phyloP scores from a whole-genome alignment of 306 rosid genomes.

The Begonia fuchsioides region DNA sequence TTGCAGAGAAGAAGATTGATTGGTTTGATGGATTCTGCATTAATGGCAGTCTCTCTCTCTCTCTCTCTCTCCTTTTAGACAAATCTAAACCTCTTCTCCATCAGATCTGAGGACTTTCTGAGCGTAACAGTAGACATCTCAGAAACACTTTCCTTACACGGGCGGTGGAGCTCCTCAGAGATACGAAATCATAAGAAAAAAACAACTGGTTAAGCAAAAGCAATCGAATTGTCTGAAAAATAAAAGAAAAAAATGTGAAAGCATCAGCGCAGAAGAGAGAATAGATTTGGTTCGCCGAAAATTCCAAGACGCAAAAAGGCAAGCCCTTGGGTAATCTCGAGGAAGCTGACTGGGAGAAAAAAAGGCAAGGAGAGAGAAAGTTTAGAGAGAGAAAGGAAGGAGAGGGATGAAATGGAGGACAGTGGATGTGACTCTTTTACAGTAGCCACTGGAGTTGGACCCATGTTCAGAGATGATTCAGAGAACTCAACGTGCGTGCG shows the following conservation, averaged over 20 bases:
- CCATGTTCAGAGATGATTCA: constrained; percentile 22
- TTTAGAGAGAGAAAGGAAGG: constrained; percentile 5
- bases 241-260: neutral
- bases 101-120: neutral
- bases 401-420: constrained; percentile 38
- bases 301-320: constrained; percentile 25
- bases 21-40: constrained; percentile 53
- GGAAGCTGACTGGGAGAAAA: constrained; percentile 16
- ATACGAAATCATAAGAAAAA: too few relatives aligned
- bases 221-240: too few relatives aligned
- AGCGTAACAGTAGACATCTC: constrained; percentile 8
- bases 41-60: constrained; percentile 10
- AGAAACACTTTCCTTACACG: neutral
- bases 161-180: too few relatives aligned
- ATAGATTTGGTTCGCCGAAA: constrained; percentile 33
- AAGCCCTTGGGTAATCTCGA: constrained; percentile 36
- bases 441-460: constrained; percentile 12
- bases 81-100: neutral
- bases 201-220: too few relatives aligned
- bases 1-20: constrained; percentile 55
- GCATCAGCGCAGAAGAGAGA: constrained; percentile 21
- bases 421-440: constrained; percentile 18
- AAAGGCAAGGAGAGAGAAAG: neutral
- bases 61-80: neutral
- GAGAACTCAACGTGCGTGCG: constrained; percentile 10